phyloP scores from a whole-genome alignment of 805 yeast species.

The Dipodascopsis uninucleata region DNA sequence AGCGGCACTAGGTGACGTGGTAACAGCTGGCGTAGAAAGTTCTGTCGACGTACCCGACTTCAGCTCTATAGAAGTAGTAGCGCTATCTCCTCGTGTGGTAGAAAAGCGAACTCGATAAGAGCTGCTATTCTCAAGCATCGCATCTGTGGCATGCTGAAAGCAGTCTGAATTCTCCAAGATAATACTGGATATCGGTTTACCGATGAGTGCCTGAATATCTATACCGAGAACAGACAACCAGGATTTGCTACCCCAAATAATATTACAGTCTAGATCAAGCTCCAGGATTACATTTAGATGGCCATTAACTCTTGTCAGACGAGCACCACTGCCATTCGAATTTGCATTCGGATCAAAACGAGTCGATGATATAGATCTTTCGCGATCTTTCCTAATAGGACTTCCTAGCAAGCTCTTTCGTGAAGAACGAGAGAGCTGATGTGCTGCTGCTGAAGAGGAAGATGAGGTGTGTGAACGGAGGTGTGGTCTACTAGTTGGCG shows the following conservation, averaged over 20 bases:
- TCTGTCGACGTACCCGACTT: too few species aligned
- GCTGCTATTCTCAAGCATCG: conserved; percentile 33
- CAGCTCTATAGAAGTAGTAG: too few species aligned
- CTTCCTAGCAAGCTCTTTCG: too few species aligned
- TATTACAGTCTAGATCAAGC: conserved; percentile 70
- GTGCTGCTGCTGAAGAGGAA: too few species aligned
- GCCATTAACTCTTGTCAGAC: conserved; percentile 1
- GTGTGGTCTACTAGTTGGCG: too few species aligned
- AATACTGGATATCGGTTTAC: conserved; percentile 29
- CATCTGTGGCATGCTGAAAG: conserved; percentile 35
- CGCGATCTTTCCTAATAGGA: too few species aligned
- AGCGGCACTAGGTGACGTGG: too few species aligned
- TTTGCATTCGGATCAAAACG: too few species aligned
- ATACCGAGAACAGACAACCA: conserved; percentile 50
- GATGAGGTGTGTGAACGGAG: too few species aligned
- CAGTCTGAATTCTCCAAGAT: conserved; percentile 32
- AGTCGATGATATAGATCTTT: too few species aligned
- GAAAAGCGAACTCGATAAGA: conserved; percentile 27
- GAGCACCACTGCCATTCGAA: too few species aligned
- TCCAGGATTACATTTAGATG: conserved; percentile 68
- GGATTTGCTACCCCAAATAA: conserved; percentile 67
- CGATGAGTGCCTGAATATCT: conserved; percentile 23
- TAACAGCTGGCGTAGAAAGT: conserved; percentile 1
- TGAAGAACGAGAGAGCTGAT: too few species aligned
- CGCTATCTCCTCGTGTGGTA: conserved; percentile 24